Base-by-base conservation (phyloP, 2,329 filamentous ascomycete species). In the Penicillium olsonii region DNA sequence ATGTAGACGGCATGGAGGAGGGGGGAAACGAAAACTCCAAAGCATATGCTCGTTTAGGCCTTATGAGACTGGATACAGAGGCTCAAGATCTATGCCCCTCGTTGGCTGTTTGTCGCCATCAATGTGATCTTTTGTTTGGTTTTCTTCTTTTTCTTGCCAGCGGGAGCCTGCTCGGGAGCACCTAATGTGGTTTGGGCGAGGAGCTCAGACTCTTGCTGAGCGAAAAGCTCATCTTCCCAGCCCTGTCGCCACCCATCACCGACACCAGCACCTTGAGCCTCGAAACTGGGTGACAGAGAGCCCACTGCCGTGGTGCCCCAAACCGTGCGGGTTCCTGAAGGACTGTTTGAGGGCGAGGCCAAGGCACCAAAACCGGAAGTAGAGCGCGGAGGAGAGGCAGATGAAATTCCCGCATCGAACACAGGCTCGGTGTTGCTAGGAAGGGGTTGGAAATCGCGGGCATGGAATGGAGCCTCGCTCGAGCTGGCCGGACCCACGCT, bases 181-280 rank as follows among this genome's bases (percentile, higher is more conserved):
- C 77, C 75, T 6, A 31, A 31, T n/a, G 29, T n/a, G 12, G 77
- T 75, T 49, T 78, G 75, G 4, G 77, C 78, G 12, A 82, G 69
- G 39, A 82, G 70, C 40, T 68, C 66, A 20, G 61, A 64, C 45
- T 81, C 76, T 42, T 82, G 76, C 47, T 90, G 87, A 2, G 82
- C 79, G 12, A 84, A 76, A 14, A 95, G 67, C 48, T 96, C 83
- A 49, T 87, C 85, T 62, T 95, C 89, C 86, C 86, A 89, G 2
- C 86, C 90, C 60, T 88, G 85, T 14, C 92, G 75, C 92, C 92
- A 96, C 0, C 92, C 92, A 66, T 96, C 92, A 54, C 91, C 84
- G 2, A 70, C 73, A 6, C 70, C 62, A 46, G 57, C 46, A 5
- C 53, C 61, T 3, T 71, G 70, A 22, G 73, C 66, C 10, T 68